Evolutionary conservation across 495 filamentous ascomycete species (phyloP).

Genomic region (Lasiosphaeria miniovina): DNA sequence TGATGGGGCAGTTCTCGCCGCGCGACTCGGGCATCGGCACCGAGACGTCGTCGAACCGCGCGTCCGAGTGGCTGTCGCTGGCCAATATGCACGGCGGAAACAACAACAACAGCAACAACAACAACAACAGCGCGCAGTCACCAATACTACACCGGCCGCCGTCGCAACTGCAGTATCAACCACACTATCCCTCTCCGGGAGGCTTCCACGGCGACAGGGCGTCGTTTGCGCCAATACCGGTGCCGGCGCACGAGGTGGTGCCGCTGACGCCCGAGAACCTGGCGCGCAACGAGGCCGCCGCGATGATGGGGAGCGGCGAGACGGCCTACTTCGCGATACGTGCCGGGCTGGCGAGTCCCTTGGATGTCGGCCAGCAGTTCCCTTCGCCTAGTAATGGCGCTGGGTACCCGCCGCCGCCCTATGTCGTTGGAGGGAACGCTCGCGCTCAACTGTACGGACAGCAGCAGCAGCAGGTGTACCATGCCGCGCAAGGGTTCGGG

Average conservation of each 20-base stretch:
- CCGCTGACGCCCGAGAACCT: background rate
- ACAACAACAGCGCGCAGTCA: background rate
- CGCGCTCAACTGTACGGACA: too few relatives aligned
- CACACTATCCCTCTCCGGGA: background rate
- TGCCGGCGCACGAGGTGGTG: background rate
- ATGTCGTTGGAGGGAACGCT: too few relatives aligned
- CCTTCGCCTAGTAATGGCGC: too few relatives aligned
- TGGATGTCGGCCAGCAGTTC: background rate
- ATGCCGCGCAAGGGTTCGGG: too few relatives aligned
- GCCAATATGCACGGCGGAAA: background rate
- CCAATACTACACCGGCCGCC: background rate
- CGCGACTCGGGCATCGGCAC: background rate
- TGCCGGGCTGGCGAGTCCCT: background rate
- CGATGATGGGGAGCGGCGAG: background rate
- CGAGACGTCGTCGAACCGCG: conserved; percentile 1
- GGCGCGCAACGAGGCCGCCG: background rate
- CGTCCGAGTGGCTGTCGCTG: background rate
- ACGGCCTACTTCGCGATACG: background rate
- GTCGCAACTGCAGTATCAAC: background rate
- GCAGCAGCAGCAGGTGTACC: too few relatives aligned
- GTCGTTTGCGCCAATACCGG: background rate
- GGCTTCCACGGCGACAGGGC: background rate
- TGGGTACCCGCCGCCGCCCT: too few relatives aligned
- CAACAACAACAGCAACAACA: background rate
- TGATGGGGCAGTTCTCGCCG: background rate